phyloP scores from a whole-genome alignment of 352 stramenopile genomes.

The Paralagenidium karlingii region DNA sequence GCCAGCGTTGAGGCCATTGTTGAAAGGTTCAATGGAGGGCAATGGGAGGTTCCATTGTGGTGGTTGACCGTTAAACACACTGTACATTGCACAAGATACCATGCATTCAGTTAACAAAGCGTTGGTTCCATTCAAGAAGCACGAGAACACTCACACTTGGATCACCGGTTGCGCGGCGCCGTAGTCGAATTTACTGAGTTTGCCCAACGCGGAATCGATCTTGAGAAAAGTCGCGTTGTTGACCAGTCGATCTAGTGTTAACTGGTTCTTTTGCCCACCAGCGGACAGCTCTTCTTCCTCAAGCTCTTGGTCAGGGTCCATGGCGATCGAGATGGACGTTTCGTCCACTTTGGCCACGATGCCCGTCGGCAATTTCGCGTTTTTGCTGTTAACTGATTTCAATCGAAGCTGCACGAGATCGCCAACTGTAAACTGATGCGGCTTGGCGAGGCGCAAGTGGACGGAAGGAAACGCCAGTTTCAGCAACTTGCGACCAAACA shows the following conservation, averaged over 20 bases:
- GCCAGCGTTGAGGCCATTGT: slow-evolving; percentile 47
- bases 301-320: slow-evolving; percentile 36
- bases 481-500: slow-evolving; percentile 58
- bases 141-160: slow-evolving; percentile 29
- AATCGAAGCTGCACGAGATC: slow-evolving; percentile 75
- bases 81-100: slow-evolving; percentile 4
- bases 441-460: slow-evolving; percentile 29
- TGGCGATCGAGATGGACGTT: slow-evolving; percentile 32
- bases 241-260: slow-evolving; percentile 69
- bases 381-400: slow-evolving; percentile 9
- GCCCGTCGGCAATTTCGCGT: slow-evolving; percentile 19
- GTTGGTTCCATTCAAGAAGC: neutral
- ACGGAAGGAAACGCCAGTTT: slow-evolving; percentile 31
- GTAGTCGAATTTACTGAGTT: slow-evolving; percentile 49
- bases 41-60: slow-evolving; percentile 40
- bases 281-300: slow-evolving; percentile 29
- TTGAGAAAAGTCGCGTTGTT: slow-evolving; percentile 83
- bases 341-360: slow-evolving; percentile 61
- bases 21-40: slow-evolving; percentile 30
- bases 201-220: slow-evolving; percentile 42
- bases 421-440: slow-evolving; percentile 72
- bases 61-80: slow-evolving; percentile 31
- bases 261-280: neutral
- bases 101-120: neutral
- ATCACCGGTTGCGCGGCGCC: slow-evolving; percentile 40